Evolutionary conservation across 208 protist species (phyloP).

Genomic region (Acanthamoeba quina): DNA sequence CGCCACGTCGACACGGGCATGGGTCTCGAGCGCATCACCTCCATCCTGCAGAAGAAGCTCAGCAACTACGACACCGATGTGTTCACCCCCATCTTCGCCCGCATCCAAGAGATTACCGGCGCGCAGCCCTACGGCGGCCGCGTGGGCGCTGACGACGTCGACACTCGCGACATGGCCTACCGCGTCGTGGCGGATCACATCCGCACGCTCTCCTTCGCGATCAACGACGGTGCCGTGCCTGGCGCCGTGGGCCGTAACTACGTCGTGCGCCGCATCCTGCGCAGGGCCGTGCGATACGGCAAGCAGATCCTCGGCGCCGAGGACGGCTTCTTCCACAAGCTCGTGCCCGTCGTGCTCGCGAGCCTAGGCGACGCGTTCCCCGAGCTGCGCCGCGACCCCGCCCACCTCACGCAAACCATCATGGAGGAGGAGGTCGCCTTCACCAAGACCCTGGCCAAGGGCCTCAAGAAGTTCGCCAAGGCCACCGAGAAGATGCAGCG

Average conservation of each 20-base stretch:
- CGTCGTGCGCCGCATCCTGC: conserved; percentile 86
- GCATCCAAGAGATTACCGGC: conserved; percentile 96
- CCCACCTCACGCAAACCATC: conserved; percentile 89
- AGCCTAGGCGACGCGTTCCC: conserved; percentile 47
- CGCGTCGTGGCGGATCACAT: conserved; percentile 99
- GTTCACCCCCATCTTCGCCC: conserved; percentile 97
- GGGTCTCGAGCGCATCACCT: conserved; percentile 84
- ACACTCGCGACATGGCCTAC: conserved; percentile 96
- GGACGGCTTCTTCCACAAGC: conserved; percentile 57
- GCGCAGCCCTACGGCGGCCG: conserved; percentile 92
- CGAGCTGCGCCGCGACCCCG: conserved; percentile 60
- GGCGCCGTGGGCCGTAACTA: conserved; percentile 85
- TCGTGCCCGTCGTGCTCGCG: conserved; percentile 49
- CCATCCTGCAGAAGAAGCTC: conserved; percentile 89
- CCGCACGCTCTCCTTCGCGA: conserved; percentile 97
- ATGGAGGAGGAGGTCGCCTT: conserved; percentile 97
- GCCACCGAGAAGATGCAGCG: conserved; percentile 72
- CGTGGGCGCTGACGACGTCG: conserved; percentile 91
- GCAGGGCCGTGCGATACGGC: conserved; percentile 78
- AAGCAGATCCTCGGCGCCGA: conserved; percentile 93
- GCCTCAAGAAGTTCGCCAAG: conserved; percentile 86
- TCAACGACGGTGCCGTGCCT: conserved; percentile 90
- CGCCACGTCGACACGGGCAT: conserved; percentile 86
- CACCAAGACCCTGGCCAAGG: conserved; percentile 95
- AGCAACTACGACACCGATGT: conserved; percentile 99